Conservation (phyloP, 805 yeast genomes). For the Pichia cabralensis region DNA sequence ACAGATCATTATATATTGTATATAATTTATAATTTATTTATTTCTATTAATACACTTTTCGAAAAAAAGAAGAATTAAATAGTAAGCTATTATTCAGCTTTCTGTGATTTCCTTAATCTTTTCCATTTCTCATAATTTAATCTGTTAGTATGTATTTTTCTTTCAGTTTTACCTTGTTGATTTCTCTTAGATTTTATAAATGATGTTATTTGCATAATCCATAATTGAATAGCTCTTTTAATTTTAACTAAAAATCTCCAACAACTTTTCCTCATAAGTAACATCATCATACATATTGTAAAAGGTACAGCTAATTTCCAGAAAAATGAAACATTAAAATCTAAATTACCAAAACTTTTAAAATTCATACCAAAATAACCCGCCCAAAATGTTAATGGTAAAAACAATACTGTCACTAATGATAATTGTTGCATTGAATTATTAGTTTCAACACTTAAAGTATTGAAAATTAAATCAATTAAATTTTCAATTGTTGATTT, state of each 20-base stretch:
- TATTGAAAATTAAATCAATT: constrained; percentile 44
- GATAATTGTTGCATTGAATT: constrained; percentile 46
- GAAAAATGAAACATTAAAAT: constrained; percentile 31
- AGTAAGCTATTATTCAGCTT: too few relatives aligned
- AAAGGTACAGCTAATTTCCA: constrained; percentile 39
- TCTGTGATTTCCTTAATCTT: too few relatives aligned
- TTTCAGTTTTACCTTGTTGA: too few relatives aligned
- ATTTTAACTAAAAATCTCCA: constrained; percentile 9
- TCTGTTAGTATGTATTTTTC: too few relatives aligned
- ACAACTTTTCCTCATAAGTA: constrained; percentile 27
- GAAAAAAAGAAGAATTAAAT: too few relatives aligned
- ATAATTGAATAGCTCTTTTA: too few relatives aligned
- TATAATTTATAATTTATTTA: too few relatives aligned
- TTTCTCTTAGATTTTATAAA: too few relatives aligned
- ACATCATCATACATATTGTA: constrained; percentile 25
- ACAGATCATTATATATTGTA: too few relatives aligned
- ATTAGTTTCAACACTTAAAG: constrained; percentile 45
- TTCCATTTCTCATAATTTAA: too few relatives aligned
- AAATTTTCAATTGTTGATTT: constrained; percentile 39
- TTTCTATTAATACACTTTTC: too few relatives aligned
- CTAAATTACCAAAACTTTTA: constrained; percentile 30
- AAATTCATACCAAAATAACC: constrained; percentile 56
- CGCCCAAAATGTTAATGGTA: constrained; percentile 51
- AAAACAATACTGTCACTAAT: constrained; percentile 45
- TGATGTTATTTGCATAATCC: too few relatives aligned